These are phyloP conservation scores for Dendrocalamus latiflorus DNA, from an alignment of 202 grass and related monocot genomes.

Conservation along the genomic window DNA sequence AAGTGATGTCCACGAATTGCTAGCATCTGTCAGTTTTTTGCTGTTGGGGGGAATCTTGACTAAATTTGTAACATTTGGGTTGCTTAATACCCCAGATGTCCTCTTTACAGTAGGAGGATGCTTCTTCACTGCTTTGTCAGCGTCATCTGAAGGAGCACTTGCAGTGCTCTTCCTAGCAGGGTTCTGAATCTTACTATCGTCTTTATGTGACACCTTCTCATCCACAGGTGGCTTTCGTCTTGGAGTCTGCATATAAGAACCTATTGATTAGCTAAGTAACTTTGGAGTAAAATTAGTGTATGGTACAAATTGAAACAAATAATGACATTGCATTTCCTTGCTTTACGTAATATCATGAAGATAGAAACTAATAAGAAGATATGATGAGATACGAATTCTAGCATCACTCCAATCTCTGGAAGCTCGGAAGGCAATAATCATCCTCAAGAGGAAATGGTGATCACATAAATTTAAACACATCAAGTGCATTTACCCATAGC, in stretches of 20 bases:
- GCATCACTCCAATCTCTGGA: background rate
- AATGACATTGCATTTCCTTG: background rate
- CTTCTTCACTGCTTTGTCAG: constrained; percentile 53
- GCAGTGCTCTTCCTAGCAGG: constrained; percentile 56
- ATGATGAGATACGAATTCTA: background rate
- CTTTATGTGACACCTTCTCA: constrained; percentile 61
- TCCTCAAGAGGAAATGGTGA: background rate
- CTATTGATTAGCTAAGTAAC: background rate
- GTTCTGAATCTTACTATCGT: constrained; percentile 56
- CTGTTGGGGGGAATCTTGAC: constrained; percentile 60
- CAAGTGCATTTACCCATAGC: constrained; percentile 10
- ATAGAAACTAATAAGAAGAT: background rate
- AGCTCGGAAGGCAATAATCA: constrained; percentile 13
- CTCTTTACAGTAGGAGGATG: constrained; percentile 57
- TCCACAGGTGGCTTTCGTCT: constrained; percentile 49
- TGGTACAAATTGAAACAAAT: background rate
- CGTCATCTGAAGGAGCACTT: constrained; percentile 39
- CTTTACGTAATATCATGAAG: background rate
- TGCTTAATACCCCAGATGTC: constrained; percentile 46
- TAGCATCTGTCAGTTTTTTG: constrained; percentile 72
- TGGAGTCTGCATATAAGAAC: constrained; percentile 51
- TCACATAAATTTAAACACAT: background rate
- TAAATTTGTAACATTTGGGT: no score
- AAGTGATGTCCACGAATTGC: constrained; percentile 66
- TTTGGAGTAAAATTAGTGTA: constrained; percentile 5